Base-by-base conservation (phyloP, 1,139 yeast species). In the Blastobotrys buckinghamii region DNA sequence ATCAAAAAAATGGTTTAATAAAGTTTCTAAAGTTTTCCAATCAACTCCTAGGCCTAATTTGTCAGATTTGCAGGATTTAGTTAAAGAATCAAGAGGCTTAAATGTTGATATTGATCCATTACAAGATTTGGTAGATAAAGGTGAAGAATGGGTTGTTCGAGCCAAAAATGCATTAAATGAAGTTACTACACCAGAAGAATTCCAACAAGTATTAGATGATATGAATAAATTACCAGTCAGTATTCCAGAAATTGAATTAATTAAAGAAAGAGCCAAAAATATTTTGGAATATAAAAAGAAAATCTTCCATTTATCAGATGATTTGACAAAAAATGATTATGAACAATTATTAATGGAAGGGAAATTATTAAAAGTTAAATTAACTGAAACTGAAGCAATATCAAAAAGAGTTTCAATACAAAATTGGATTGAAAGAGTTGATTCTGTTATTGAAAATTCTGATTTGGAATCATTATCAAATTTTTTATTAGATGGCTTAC, bases 161-260 rank as follows among this genome's bases (percentile, higher is more conserved):
- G 84, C 85, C 33, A 82, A 79, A 53, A 66, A 67, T 3, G 62
- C 82, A 17, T 60, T 82, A 44, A 49, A 22, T 22, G 33, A 27
- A 6, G 5, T 13, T 5, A 19, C 43, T 9, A 30, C 22, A 29
- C 30, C 37, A 29, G 59, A 57, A 6, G 56, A 59, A 19, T 58
- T 75, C 33, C 67, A 70, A 45, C 46, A 45, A 2, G 58, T 84
- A 22, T 61, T 82, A 7, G 71, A 69, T 10, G 71, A 71, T 44
- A 76, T 82, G 7, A 77, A 81, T 1, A 57, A 62, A 0, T 60
- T 82, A 46, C 74, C 77, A 22, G 78, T 6, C 16, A 8, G 64
- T 73, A 2, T n/a, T n/a, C 73, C 79, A 1, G 92, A 84, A 59
- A 72, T 80, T 50, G 82, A 77, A n/a, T 81, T 77, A 56, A 65